These are phyloP conservation scores for Hyphopichia khmerensis DNA, from an alignment of 1,139 yeast genomes.

Conservation along the genomic window DNA sequence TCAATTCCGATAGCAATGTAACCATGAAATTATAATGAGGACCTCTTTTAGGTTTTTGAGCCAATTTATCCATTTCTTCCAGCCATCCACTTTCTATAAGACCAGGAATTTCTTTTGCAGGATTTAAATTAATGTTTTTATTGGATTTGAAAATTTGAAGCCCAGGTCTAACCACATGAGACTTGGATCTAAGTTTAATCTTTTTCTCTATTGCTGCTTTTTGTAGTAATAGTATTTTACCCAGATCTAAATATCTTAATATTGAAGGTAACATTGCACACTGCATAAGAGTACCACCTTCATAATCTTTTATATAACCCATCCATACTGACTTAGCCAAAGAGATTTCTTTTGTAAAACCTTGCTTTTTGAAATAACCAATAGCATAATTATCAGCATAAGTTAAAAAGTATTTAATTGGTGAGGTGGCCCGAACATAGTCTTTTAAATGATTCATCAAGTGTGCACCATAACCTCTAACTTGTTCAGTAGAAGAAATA, in stretches of 20 bases:
- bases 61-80: conserved; percentile 95
- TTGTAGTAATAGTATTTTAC: conserved; percentile 79
- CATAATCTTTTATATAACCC: conserved; percentile 98
- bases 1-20: conserved; percentile 80
- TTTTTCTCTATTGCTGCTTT: conserved; percentile 89
- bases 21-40: conserved; percentile 96
- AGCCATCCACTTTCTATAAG: conserved; percentile 95
- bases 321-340: conserved; percentile 88
- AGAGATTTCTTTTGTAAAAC: conserved; percentile 92
- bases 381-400: conserved; percentile 99
- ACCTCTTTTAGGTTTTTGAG: conserved; percentile 90
- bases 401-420: conserved; percentile 83
- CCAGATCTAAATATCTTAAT: conserved; percentile 79
- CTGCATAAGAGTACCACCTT: conserved; percentile 98
- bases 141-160: conserved; percentile 65
- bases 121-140: conserved; percentile 37
- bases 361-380: conserved; percentile 97
- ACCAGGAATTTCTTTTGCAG: conserved; percentile 82
- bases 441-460: conserved; percentile 96
- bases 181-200: conserved; percentile 73
- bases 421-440: conserved; percentile 87
- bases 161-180: conserved; percentile 83
- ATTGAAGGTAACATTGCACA: conserved; percentile 89
- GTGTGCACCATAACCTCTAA: conserved; percentile 97
- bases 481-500: conserved; percentile 95